phyloP scores from a whole-genome alignment of 2,329 filamentous ascomycete species.

The Rutstroemia sp. region DNA sequence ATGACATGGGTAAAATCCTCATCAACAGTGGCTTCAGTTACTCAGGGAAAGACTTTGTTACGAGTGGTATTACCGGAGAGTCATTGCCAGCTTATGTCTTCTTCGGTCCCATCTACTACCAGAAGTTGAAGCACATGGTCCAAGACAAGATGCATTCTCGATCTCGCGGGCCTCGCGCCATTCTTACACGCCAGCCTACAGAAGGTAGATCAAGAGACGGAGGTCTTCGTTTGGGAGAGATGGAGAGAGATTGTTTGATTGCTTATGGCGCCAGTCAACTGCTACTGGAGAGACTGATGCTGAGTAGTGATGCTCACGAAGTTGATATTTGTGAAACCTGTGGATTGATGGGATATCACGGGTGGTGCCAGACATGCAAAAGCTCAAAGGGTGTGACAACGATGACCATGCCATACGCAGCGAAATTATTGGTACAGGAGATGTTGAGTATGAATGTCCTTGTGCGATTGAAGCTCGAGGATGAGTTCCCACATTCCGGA shows the following conservation, averaged over 20 bases:
- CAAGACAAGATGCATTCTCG: slow-evolving; percentile 99
- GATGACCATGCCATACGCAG: slow-evolving; percentile 97
- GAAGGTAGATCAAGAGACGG: slow-evolving; percentile 91
- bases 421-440: slow-evolving; percentile 93
- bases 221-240: slow-evolving; percentile 89
- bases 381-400: slow-evolving; percentile 75
- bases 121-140: slow-evolving; percentile 99
- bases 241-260: slow-evolving; percentile 97
- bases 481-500: slow-evolving; percentile 66
- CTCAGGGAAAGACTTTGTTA: slow-evolving; percentile 95
- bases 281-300: slow-evolving; percentile 87
- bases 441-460: slow-evolving; percentile 98
- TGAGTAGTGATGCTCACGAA: slow-evolving; percentile 81
- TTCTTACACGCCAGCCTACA: slow-evolving; percentile 89
- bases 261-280: slow-evolving; percentile 93
- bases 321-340: slow-evolving; percentile 93
- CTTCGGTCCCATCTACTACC: slow-evolving; percentile 98
- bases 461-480: slow-evolving; percentile 79
- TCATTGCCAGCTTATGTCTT: slow-evolving; percentile 93
- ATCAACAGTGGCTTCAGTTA: slow-evolving; percentile 89
- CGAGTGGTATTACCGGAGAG: slow-evolving; percentile 90
- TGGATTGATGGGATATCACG: slow-evolving; percentile 90
- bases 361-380: slow-evolving; percentile 90
- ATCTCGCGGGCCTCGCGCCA: slow-evolving; percentile 80
- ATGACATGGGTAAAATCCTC: slow-evolving; percentile 81